These are phyloP conservation scores for Colletotrichum simmondsii DNA, from an alignment of 2,329 filamentous ascomycete genomes.

Conservation along the genomic window DNA sequence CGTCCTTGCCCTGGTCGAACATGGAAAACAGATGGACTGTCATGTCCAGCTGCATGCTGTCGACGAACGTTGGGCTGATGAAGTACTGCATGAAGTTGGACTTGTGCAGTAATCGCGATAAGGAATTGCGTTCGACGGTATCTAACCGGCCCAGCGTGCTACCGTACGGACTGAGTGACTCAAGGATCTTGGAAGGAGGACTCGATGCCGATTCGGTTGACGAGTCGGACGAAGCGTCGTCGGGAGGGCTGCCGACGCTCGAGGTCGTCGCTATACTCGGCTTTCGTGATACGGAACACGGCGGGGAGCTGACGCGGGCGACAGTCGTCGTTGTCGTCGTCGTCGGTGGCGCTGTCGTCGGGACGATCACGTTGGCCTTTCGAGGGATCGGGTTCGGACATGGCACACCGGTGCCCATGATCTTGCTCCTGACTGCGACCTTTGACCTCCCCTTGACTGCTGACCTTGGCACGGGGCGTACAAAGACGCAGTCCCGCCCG, in stretches of 20 bases:
- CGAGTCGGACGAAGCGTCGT: constrained; percentile 24
- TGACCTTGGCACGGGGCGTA: constrained; percentile 30
- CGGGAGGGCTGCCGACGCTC: constrained; percentile 23
- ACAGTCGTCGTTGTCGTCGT: constrained; percentile 16
- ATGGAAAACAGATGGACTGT: constrained; percentile 29
- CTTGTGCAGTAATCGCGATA: constrained; percentile 27
- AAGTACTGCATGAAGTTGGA: constrained; percentile 32
- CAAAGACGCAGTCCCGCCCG: constrained; percentile 35
- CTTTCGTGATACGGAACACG: constrained; percentile 1
- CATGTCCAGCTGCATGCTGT: constrained; percentile 32
- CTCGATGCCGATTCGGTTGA: constrained; percentile 31
- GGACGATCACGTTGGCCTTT: constrained; percentile 8
- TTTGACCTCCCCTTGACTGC: constrained; percentile 30
- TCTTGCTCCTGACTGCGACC: constrained; percentile 23
- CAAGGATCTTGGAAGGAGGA: constrained; percentile 26
- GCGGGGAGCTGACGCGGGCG: not conserved
- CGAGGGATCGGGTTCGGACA: constrained; percentile 3
- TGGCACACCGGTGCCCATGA: constrained; percentile 9
- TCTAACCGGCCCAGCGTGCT: constrained; percentile 22
- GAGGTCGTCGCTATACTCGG: not conserved
- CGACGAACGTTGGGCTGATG: constrained; percentile 26
- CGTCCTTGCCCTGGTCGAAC: constrained; percentile 33
- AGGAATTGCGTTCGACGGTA: not conserved
- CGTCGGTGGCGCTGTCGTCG: not conserved
- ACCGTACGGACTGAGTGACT: constrained; percentile 21